Base-by-base conservation (phyloP, 306 rosid genomes). In the Lagenaria siceraria region DNA sequence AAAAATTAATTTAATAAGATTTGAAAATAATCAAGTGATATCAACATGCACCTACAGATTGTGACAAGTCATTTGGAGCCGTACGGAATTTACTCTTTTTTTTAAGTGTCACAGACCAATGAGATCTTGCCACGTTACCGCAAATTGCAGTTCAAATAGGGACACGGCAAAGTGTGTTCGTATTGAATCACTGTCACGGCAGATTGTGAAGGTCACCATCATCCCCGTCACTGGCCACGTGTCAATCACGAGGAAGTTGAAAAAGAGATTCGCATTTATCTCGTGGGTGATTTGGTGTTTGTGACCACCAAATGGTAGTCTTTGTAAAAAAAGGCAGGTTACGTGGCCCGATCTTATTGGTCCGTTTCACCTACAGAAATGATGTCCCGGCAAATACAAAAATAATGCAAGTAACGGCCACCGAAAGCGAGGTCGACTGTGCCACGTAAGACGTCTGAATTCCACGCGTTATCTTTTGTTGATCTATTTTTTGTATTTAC, bases 161-260 rank as follows among this genome's bases (percentile, higher is more conserved):
- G 21, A 10, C 9, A 38, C 27, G 73, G 38, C 52, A 38, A 8
- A n/a, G 0, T 54, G 25, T 13, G 33, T 40, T 69, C 31, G n/a
- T 69, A 69, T 21, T 11, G 35, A 22, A 69, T 69, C 55, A 69
- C 74, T 68, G 74, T 68, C 74, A 68, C 33, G 17, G 75, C 75
- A 24, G 22, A 43, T 24, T 70, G 56, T 43, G 55, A 38, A 70
- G 22, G 75, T 70, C 75, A 70, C 75, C 36, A 35, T 24, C 75
- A 43, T 70, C 75, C 54, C 33, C 53, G 48, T 43, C 75, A 25
- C 9, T 35, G 36, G 25, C 75, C 75, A 70, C 75, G 75, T 70
- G 75, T 70, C 56, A 7, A 43, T 43, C 54, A 42, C 6, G 36
- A 43, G 55, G 51, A 22, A 13, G 31, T 22, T 35, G 36, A 43